Base-by-base conservation (phyloP, 768 basidiomycete genomes). In the Lactarius psammicola region DNA sequence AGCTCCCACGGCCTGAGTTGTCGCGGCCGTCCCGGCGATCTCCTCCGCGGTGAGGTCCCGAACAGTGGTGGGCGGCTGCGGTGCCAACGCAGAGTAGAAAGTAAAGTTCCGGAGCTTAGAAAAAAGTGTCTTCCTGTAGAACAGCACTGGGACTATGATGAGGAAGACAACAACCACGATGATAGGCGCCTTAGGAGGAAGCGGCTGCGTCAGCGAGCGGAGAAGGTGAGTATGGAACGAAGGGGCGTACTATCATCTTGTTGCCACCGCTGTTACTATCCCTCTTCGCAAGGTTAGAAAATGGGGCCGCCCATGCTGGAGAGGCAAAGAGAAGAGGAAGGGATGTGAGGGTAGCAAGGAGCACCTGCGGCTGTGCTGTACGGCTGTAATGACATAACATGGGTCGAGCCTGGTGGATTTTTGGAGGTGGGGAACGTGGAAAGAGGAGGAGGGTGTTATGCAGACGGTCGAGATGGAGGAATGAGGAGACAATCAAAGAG, bases 11-110 rank as follows among this genome's bases (percentile, higher is more conserved):
- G 69, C 56, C 18, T 58, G 38, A 42, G 63, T 44, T 6, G 53
- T 58, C 17, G 59, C 64, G 2, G 49, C 31, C 20, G 68, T 56
- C 44, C 69, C 69, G 4, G 69, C 64, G 2, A 70, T 59, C 30
- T 66, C 64, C 38, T 62, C 67, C 3, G 69, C 69, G 15, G 69
- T 70, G 30, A 70, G 69, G 26, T 70, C 44, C 15, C 69, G 57
- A 30, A 66, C 68, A 20, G 49, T 26, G 18, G 53, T 44, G 17
- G 42, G 20, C 9, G 68, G 34, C 4, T 17, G 54, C 5, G 49
- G 49, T 56, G 13, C 9, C 28, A 44, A 13, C 42, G 26, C 13
- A 31, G 69, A 56, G 44, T 28, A 31, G 31, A 58, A 15, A 8
- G n/a, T 4, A 11, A 46, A 36, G 46, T 18, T 60, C 20, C 49